Percentiles rank a stretch among this genome's conserved stretches.
phyloP scores from a whole-genome alignment of 306 rosid species.

The Acacia acuminata region DNA sequence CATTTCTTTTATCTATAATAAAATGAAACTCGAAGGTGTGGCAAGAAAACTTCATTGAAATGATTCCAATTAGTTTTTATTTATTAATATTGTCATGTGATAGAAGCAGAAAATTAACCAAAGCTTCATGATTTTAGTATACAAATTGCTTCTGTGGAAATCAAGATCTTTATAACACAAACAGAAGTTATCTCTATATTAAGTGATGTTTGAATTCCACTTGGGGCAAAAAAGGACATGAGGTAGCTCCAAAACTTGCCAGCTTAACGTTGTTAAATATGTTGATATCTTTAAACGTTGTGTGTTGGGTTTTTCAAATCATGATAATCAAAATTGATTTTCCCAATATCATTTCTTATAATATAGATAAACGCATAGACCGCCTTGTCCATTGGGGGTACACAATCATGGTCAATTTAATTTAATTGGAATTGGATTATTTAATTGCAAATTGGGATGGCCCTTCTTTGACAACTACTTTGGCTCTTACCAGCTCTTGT shows the following conservation, averaged over 20 bases:
- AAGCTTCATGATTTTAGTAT: neutral
- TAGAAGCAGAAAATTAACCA: neutral
- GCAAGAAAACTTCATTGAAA: neutral
- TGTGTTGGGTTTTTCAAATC: conserved; percentile 1
- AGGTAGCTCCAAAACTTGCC: conserved; percentile 2
- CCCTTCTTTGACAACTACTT: conserved; percentile 21
- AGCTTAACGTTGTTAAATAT: conserved; percentile 20
- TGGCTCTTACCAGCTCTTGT: neutral
- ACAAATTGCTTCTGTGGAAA: neutral
- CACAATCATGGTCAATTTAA: conserved; percentile 19
- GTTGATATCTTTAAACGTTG: conserved; percentile 2
- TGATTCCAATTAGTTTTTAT: neutral
- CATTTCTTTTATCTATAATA: neutral
- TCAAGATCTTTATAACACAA: neutral
- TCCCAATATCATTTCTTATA: neutral
- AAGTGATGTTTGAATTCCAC: conserved; percentile 4
- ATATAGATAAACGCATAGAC: neutral
- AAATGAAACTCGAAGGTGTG: neutral
- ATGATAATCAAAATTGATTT: neutral
- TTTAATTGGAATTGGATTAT: neutral
- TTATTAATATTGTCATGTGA: neutral
- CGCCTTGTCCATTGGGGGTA: conserved; percentile 1
- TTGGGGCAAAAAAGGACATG: neutral
- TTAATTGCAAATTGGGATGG: neutral
- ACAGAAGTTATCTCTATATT: neutral